phyloP scores from a whole-genome alignment of 2,329 filamentous ascomycete genomes.

The Neonectria hederae region DNA sequence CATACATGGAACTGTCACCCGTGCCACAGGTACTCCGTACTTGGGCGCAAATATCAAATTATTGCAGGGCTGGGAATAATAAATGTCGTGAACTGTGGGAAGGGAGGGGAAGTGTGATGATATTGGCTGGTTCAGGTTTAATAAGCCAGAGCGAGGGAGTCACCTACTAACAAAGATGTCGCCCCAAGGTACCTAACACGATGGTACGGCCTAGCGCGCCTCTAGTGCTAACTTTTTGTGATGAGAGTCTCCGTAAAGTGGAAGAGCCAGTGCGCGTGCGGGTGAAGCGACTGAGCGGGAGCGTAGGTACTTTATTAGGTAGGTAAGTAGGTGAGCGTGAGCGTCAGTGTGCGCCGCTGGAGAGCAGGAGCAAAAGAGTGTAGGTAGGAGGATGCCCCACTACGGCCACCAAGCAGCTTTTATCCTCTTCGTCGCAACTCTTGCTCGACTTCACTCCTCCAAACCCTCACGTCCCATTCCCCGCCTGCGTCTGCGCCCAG shows the following conservation, averaged over 20 bases:
- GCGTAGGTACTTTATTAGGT: too few species aligned
- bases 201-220: slow-evolving; percentile 14
- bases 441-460: slow-evolving; percentile 33
- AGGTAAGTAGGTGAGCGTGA: not conserved
- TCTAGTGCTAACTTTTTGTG: slow-evolving; percentile 13
- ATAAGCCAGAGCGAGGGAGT: not conserved
- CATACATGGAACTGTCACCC: slow-evolving; percentile 7
- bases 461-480: slow-evolving; percentile 29
- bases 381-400: slow-evolving; percentile 38
- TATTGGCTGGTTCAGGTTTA: slow-evolving; percentile 12
- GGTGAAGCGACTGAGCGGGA: not conserved
- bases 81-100: slow-evolving; percentile 6
- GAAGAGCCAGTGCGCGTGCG: not conserved
- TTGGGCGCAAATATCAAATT: slow-evolving; percentile 12
- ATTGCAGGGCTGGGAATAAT: slow-evolving; percentile 9
- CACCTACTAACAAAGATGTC: not conserved
- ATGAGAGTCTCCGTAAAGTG: slow-evolving; percentile 16
- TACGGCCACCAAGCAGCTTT: slow-evolving; percentile 37
- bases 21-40: slow-evolving; percentile 11
- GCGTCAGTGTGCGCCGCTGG: slow-evolving; percentile 4
- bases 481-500: slow-evolving; percentile 22
- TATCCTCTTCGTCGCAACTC: slow-evolving; percentile 43
- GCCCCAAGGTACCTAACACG: not conserved
- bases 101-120: not conserved
- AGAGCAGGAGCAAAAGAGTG: slow-evolving; percentile 12